These are phyloP conservation scores for Rosa lucieae DNA, from an alignment of 306 rosid species.

Conservation along the genomic window DNA sequence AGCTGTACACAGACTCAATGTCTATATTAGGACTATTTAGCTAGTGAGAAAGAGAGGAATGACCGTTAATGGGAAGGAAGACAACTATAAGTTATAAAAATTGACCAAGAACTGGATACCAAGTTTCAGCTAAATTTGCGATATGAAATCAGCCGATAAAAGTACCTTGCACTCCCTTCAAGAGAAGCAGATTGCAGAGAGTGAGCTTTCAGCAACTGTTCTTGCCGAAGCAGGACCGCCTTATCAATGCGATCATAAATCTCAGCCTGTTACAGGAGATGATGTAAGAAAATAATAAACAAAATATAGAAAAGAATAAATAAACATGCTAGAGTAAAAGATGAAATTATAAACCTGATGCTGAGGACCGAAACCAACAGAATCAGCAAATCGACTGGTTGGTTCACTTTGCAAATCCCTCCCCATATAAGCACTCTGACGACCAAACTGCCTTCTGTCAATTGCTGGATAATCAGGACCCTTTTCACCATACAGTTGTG, in stretches of 20 bases:
- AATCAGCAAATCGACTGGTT: slow-evolving; percentile 69
- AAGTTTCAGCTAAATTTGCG: slow-evolving; percentile 18
- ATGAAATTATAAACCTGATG: slow-evolving; percentile 60
- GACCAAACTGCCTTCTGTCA: slow-evolving; percentile 85
- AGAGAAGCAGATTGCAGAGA: slow-evolving; percentile 79
- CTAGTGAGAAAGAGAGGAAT: slow-evolving; percentile 24
- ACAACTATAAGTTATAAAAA: slow-evolving; percentile 21
- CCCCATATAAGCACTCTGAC: slow-evolving; percentile 71
- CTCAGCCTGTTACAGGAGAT: slow-evolving; percentile 50
- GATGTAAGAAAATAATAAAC: slow-evolving; percentile 14
- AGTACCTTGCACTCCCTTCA: slow-evolving; percentile 87
- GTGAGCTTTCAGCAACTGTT: slow-evolving; percentile 83
- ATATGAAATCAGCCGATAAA: slow-evolving; percentile 20
- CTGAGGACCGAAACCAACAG: slow-evolving; percentile 71
- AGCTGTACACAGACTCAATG: slow-evolving; percentile 46
- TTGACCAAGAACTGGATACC: slow-evolving; percentile 21
- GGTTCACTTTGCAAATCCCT: slow-evolving; percentile 77
- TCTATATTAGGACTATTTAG: slow-evolving; percentile 27
- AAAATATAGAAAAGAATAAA: not conserved
- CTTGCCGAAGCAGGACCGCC: slow-evolving; percentile 86
- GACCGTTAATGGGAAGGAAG: slow-evolving; percentile 22
- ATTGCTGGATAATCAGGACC: slow-evolving; percentile 72
- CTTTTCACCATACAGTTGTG: slow-evolving; percentile 77
- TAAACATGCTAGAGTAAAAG: not conserved
- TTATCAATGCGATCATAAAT: slow-evolving; percentile 88